These are phyloP conservation scores for Fraxinus angustifolia DNA, from an alignment of 305 asterid species.

Conservation along the genomic window DNA sequence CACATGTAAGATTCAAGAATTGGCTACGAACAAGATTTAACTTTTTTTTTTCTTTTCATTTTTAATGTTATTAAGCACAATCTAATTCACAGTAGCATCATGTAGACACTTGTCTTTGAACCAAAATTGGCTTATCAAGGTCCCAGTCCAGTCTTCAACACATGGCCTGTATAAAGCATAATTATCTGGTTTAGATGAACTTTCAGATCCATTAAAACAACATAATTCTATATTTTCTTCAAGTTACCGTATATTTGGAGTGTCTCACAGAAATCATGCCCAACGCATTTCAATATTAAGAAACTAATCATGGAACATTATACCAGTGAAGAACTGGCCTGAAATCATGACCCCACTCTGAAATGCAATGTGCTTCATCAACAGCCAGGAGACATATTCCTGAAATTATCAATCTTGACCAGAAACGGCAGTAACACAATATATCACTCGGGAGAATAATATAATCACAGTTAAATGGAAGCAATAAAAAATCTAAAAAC, in stretches of 20 bases:
- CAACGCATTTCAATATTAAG: conserved; percentile 2
- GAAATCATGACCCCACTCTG: conserved; percentile 96
- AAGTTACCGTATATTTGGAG: neutral
- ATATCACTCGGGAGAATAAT: conserved; percentile 8
- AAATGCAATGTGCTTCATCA: conserved; percentile 96
- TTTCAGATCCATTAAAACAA: neutral
- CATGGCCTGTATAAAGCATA: neutral
- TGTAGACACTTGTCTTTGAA: neutral
- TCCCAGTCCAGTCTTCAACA: neutral
- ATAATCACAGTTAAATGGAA: neutral
- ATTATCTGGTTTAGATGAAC: neutral
- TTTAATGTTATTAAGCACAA: neutral
- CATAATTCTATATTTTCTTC: neutral
- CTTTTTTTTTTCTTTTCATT: neutral
- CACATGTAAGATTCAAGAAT: neutral
- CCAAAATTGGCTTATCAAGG: neutral
- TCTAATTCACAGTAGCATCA: neutral
- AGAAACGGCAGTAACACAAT: conserved; percentile 59
- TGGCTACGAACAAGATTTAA: neutral
- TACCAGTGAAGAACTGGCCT: conserved; percentile 31
- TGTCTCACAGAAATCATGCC: neutral
- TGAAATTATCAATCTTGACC: conserved; percentile 61
- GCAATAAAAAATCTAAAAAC: neutral
- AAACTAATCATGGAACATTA: conserved; percentile 1
- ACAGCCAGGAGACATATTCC: conserved; percentile 91